Conservation (phyloP, 1,139 yeast genomes). For the Geotrichum siamense region DNA sequence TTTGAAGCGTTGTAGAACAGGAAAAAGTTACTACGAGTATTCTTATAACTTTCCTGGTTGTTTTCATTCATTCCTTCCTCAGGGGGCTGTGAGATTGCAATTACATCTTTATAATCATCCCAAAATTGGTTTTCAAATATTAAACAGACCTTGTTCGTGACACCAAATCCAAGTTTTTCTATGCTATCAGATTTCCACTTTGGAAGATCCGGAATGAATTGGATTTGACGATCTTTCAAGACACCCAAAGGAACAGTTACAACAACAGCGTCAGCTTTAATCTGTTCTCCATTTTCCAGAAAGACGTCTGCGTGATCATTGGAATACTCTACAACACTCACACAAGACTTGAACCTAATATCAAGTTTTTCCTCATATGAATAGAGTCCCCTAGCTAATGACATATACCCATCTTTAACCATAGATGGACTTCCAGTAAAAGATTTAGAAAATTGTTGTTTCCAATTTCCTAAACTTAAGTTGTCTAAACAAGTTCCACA, state of each 20-base stretch:
- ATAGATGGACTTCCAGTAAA: conserved; percentile 38
- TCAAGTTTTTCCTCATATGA: conserved; percentile 37
- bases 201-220: conserved; percentile 40
- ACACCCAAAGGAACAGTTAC: conserved; percentile 40
- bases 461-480: conserved; percentile 38
- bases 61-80: conserved; percentile 19
- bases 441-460: conserved; percentile 36
- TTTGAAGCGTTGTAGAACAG: conserved; percentile 37
- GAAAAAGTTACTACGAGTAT: conserved; percentile 35
- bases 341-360: conserved; percentile 37
- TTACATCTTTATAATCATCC: conserved; percentile 34
- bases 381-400: conserved; percentile 36
- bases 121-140: conserved; percentile 37
- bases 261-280: conserved; percentile 37
- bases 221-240: conserved; percentile 35
- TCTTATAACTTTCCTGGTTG: conserved; percentile 24
- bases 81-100: conserved; percentile 31
- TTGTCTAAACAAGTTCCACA: conserved; percentile 34
- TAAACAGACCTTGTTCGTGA: conserved; percentile 36
- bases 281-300: conserved; percentile 36
- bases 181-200: conserved; percentile 39
- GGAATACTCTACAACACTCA: conserved; percentile 34
- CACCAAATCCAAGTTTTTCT: conserved; percentile 38
- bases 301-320: conserved; percentile 21
- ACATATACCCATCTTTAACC: conserved; percentile 34